phyloP scores from a whole-genome alignment of 202 grass and related monocot genomes.

The Hordeum pubiflorum region DNA sequence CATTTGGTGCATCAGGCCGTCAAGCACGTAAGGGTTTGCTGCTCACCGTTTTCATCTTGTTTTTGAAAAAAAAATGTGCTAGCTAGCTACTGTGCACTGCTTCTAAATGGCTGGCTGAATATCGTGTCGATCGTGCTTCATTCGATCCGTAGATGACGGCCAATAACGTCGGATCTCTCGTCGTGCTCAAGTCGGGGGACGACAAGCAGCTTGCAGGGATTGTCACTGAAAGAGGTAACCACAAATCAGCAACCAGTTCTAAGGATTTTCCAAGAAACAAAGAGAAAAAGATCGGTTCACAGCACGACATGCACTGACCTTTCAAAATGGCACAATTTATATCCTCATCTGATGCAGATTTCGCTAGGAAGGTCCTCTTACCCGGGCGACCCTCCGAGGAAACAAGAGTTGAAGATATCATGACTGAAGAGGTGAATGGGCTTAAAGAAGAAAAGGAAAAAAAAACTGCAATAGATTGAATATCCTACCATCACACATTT shows the following conservation, averaged over 20 bases:
- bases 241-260: neutral
- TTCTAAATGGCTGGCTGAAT: neutral
- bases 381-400: conserved; percentile 46
- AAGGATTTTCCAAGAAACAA: neutral
- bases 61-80: neutral
- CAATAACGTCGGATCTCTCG: conserved; percentile 73
- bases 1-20: conserved; percentile 62
- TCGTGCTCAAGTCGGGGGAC: conserved; percentile 77
- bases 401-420: conserved; percentile 74
- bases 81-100: too few species aligned
- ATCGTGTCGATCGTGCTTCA: neutral
- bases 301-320: neutral
- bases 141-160: conserved; percentile 57
- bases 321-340: neutral
- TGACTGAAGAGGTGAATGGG: conserved; percentile 76
- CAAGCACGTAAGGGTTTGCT: conserved; percentile 36
- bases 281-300: neutral
- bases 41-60: neutral
- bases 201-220: conserved; percentile 72
- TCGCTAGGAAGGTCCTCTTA: conserved; percentile 66
- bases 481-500: neutral
- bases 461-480: neutral
- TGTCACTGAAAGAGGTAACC: conserved; percentile 78
- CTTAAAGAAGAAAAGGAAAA: neutral
- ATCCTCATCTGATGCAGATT: conserved; percentile 48